Conservation (phyloP, 1,284 basidiomycete species). For the Tausonia pullulans region DNA sequence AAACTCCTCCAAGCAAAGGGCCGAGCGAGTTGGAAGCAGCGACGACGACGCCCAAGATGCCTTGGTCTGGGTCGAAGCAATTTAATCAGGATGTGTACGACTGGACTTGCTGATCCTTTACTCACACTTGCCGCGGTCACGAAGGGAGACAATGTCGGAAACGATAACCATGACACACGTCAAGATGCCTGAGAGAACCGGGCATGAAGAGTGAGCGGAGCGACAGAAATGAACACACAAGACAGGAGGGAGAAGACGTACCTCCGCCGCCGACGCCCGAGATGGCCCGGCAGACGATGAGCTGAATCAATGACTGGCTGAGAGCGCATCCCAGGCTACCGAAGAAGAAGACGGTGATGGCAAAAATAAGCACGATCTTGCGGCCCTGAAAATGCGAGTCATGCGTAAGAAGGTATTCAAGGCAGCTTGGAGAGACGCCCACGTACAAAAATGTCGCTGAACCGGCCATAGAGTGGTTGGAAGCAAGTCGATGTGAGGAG, state of each 20-base stretch:
- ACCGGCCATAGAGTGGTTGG: conserved; percentile 53
- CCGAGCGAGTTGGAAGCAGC: conserved; percentile 31
- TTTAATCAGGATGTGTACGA: background rate
- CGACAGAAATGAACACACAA: conserved; percentile 23
- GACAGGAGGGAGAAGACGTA: conserved; percentile 29
- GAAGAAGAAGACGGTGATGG: conserved; percentile 45
- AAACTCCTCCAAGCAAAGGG: conserved; percentile 32
- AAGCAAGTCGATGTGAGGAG: conserved; percentile 51
- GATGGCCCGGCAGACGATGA: conserved; percentile 57
- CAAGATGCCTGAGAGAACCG: conserved; percentile 22
- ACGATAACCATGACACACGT: conserved; percentile 32
- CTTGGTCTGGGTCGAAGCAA: background rate
- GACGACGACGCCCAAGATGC: conserved; percentile 28
- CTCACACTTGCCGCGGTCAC: conserved; percentile 35
- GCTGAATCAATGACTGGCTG: conserved; percentile 50
- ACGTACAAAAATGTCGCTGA: conserved; percentile 46
- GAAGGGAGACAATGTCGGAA: conserved; percentile 31
- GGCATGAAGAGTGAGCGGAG: conserved; percentile 15
- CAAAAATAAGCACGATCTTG: conserved; percentile 41
- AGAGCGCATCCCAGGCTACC: conserved; percentile 41
- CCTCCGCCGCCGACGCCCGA: conserved; percentile 23
- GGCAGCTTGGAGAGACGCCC: background rate
- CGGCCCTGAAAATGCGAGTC: background rate
- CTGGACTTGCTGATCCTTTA: conserved; percentile 25
- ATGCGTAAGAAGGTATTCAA: background rate